phyloP scores from a whole-genome alignment of 345 rosid species.

The Hevea brasiliensis region DNA sequence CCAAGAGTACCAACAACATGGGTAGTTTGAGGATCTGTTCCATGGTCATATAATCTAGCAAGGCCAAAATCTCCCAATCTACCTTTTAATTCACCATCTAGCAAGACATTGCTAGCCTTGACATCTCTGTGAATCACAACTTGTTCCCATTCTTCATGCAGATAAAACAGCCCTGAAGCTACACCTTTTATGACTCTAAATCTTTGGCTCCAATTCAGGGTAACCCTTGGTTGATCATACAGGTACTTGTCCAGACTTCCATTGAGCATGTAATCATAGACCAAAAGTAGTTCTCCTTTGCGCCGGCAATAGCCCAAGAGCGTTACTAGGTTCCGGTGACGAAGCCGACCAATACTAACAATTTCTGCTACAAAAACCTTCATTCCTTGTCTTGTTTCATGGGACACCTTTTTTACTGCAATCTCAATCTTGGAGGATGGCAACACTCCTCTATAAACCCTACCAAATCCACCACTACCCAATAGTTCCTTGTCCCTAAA shows the following conservation, averaged over 20 bases:
- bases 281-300: constrained; percentile 57
- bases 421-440: constrained; percentile 45
- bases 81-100: constrained; percentile 55
- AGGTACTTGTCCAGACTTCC: constrained; percentile 59
- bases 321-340: constrained; percentile 58
- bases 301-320: constrained; percentile 62
- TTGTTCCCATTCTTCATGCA: constrained; percentile 70
- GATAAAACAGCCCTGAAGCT: constrained; percentile 53
- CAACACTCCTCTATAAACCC: constrained; percentile 57
- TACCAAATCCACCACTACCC: constrained; percentile 68
- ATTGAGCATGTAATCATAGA: constrained; percentile 65
- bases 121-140: constrained; percentile 66
- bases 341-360: constrained; percentile 50
- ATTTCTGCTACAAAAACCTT: constrained; percentile 62
- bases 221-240: constrained; percentile 38
- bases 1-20: constrained; percentile 58
- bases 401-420: constrained; percentile 65
- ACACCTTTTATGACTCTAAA: constrained; percentile 52
- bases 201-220: constrained; percentile 55
- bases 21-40: constrained; percentile 57
- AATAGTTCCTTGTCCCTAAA: constrained; percentile 56
- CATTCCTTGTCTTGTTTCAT: constrained; percentile 64
- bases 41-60: constrained; percentile 60
- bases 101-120: constrained; percentile 59
- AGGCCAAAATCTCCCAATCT: constrained; percentile 67